A percentile compares a stretch with the other conserved stretches of the same genome.
These are phyloP conservation scores for Calonectria leucothoes DNA, from an alignment of 2,329 filamentous ascomycete genomes.

Conservation along the genomic window DNA sequence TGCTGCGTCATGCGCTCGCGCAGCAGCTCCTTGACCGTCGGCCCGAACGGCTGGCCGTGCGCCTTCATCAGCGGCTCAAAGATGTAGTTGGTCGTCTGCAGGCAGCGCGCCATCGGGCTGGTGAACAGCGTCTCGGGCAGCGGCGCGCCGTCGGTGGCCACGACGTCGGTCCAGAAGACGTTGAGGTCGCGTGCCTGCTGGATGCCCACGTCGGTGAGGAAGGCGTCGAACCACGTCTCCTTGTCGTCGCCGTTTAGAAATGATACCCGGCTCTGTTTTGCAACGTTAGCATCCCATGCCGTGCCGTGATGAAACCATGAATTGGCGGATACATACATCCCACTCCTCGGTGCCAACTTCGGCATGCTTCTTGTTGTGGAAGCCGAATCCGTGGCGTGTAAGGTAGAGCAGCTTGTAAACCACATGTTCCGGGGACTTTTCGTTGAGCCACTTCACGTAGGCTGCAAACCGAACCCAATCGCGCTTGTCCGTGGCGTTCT, in stretches of 20 bases:
- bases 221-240: conserved; percentile 54
- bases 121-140: conserved; percentile 66
- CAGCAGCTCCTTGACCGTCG: conserved; percentile 67
- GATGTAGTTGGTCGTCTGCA: conserved; percentile 65
- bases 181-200: conserved; percentile 64
- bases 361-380: conserved; percentile 61
- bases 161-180: conserved; percentile 61
- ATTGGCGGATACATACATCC: conserved; percentile 53
- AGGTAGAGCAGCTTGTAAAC: conserved; percentile 66
- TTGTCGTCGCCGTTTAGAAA: conserved; percentile 53
- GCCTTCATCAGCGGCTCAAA: conserved; percentile 55
- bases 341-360: conserved; percentile 68
- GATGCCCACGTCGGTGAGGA: conserved; percentile 64
- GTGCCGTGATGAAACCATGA: rapidly evolving
- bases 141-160: conserved; percentile 59
- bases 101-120: conserved; percentile 68
- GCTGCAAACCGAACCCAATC: conserved; percentile 65
- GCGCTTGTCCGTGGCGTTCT: conserved; percentile 44
- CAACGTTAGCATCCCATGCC: neutral
- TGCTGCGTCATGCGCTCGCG: conserved; percentile 71
- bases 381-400: conserved; percentile 68
- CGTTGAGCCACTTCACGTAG: conserved; percentile 61
- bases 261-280: conserved; percentile 48
- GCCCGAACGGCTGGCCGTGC: conserved; percentile 56
- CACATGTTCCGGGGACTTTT: conserved; percentile 52